A percentile compares a stretch with the other conserved stretches of the same genome.
Evolutionary conservation across 78 protist genomes (phyloP).

Genomic region (Corallochytrium limacisporum): DNA sequence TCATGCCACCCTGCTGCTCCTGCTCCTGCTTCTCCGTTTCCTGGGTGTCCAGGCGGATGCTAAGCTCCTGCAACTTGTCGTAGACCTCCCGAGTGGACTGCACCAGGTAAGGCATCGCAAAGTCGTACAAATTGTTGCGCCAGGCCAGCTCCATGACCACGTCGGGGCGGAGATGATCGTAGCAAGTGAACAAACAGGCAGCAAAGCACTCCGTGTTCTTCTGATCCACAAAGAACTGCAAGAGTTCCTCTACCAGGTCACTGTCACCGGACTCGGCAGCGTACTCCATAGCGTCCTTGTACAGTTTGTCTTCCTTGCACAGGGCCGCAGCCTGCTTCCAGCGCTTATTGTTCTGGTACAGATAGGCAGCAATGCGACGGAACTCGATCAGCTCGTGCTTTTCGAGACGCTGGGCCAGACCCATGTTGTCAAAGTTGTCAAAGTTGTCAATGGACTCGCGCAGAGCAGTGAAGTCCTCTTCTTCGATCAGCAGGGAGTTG

Average conservation of each 20-base stretch:
- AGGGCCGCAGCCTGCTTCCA: slow-evolving; percentile 75
- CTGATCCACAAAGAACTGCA: slow-evolving; percentile 78
- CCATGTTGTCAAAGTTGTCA: slow-evolving; percentile 72
- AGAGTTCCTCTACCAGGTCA: slow-evolving; percentile 75
- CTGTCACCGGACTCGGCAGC: slow-evolving; percentile 76
- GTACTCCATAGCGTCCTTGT: slow-evolving; percentile 87
- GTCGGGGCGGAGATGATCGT: slow-evolving; percentile 77
- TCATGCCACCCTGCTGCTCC: too few relatives aligned
- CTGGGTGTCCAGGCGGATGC: too few relatives aligned
- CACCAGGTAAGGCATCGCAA: slow-evolving; percentile 95
- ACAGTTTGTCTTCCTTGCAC: slow-evolving; percentile 85
- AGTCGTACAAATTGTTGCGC: slow-evolving; percentile 82
- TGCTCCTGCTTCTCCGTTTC: not conserved
- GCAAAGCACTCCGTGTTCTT: slow-evolving; percentile 73
- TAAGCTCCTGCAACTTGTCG: slow-evolving; percentile 28
- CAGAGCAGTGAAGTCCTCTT: slow-evolving; percentile 88
- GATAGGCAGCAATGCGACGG: slow-evolving; percentile 84
- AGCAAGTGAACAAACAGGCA: slow-evolving; percentile 91
- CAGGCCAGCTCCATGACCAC: slow-evolving; percentile 97
- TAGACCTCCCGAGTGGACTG: slow-evolving; percentile 54
- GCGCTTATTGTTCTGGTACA: slow-evolving; percentile 61
- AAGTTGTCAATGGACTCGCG: slow-evolving; percentile 59
- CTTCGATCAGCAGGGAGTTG: slow-evolving; percentile 84
- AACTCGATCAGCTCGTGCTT: slow-evolving; percentile 87
- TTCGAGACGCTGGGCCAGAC: slow-evolving; percentile 77